Percentiles rank a stretch among this genome's conserved stretches.
Evolutionary conservation across 2,329 filamentous ascomycete genomes (phyloP).

Genomic region (Verticillium dahliae): DNA sequence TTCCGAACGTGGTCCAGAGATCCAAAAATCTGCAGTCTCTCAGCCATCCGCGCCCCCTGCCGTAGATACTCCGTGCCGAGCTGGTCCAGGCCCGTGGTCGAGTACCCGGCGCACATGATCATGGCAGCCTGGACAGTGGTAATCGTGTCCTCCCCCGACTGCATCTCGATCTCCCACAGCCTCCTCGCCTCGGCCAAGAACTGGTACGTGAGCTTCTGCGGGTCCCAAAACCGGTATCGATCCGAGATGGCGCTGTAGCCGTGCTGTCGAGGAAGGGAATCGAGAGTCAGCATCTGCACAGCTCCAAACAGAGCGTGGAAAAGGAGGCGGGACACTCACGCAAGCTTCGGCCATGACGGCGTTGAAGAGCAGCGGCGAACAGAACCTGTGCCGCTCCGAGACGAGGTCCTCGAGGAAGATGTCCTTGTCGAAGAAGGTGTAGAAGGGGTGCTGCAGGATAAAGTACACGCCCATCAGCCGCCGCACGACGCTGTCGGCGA

Average conservation of each 20-base stretch:
- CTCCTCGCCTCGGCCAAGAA: slow-evolving; percentile 28
- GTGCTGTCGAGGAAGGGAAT: slow-evolving; percentile 12
- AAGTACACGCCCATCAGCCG: slow-evolving; percentile 20
- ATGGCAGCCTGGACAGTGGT: slow-evolving; percentile 26
- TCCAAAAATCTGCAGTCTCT: not conserved
- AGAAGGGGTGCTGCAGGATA: slow-evolving; percentile 28
- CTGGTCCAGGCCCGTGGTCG: not conserved
- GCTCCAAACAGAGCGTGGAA: no score
- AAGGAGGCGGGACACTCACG: slow-evolving; percentile 18
- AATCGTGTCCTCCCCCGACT: not conserved
- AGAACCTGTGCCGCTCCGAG: slow-evolving; percentile 21
- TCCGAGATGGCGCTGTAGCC: slow-evolving; percentile 17
- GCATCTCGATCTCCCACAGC: slow-evolving; percentile 24
- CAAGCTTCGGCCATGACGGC: slow-evolving; percentile 26
- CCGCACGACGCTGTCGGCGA: slow-evolving; percentile 26
- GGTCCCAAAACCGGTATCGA: slow-evolving; percentile 26
- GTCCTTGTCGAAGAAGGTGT: slow-evolving; percentile 29
- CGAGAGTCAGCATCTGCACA: not conserved
- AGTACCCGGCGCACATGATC: slow-evolving; percentile 19
- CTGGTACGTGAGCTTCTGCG: slow-evolving; percentile 23
- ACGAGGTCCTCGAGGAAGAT: slow-evolving; percentile 31
- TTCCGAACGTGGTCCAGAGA: not conserved
- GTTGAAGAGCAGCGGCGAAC: slow-evolving; percentile 32
- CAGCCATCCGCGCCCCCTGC: not conserved
- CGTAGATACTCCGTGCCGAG: not conserved